Evolutionary conservation across 1,284 basidiomycete genomes (phyloP).

Genomic region (Vanrija sp.): DNA sequence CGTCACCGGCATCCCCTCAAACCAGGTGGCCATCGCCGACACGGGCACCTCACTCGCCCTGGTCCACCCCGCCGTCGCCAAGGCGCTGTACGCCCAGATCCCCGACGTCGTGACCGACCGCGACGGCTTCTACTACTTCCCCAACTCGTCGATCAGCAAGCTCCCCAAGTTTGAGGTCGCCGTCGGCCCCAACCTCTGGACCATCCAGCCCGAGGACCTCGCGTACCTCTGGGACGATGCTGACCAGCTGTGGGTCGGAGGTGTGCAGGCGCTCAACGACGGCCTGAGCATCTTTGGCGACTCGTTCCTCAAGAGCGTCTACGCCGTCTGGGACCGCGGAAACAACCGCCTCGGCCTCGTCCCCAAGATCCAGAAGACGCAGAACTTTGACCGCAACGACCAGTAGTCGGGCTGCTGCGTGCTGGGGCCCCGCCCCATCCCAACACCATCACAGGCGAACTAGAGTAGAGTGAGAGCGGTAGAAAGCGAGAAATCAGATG

Average conservation of each 20-base stretch:
- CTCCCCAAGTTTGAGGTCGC: constrained; percentile 3
- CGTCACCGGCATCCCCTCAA: too few species aligned
- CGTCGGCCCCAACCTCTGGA: constrained; percentile 2
- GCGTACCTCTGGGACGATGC: not conserved
- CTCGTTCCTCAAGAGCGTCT: constrained; percentile 63
- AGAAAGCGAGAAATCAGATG: too few species aligned
- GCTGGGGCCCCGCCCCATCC: too few species aligned
- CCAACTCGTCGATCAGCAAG: not conserved
- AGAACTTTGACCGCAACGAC: not conserved
- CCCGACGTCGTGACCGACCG: constrained; percentile 54
- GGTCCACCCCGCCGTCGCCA: constrained; percentile 62
- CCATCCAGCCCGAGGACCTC: constrained; percentile 7
- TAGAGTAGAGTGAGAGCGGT: too few species aligned
- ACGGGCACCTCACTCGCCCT: constrained; percentile 84
- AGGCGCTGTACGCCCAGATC: constrained; percentile 68
- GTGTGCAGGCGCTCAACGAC: constrained; percentile 4
- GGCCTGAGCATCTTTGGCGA: constrained; percentile 62
- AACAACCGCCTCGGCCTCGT: constrained; percentile 3
- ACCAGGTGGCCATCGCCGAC: constrained; percentile 45
- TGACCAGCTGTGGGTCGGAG: not conserved
- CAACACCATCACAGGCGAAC: too few species aligned
- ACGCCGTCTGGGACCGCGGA: constrained; percentile 11
- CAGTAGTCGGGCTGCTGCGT: too few species aligned
- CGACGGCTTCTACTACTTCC: constrained; percentile 3
- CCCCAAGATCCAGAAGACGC: constrained; percentile 6